These are phyloP conservation scores for Trichoderma afroharzianum DNA, from an alignment of 2,329 filamentous ascomycete species.

Conservation along the genomic window DNA sequence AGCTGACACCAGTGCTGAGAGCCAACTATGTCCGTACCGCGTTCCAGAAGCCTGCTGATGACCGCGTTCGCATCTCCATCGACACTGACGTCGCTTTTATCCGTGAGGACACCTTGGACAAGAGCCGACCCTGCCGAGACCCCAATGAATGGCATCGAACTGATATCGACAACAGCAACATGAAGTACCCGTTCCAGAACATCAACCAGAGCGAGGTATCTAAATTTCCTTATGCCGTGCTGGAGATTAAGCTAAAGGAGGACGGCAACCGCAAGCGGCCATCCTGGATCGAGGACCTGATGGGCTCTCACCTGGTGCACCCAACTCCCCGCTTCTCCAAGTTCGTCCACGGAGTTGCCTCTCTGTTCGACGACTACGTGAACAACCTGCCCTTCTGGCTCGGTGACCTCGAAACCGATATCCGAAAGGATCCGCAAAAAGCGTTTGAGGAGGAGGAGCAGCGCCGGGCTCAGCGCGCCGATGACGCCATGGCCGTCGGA, in stretches of 20 bases:
- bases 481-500: slow-evolving; percentile 85
- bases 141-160: slow-evolving; percentile 84
- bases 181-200: slow-evolving; percentile 82
- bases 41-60: slow-evolving; percentile 92
- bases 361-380: slow-evolving; percentile 91
- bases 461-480: slow-evolving; percentile 72
- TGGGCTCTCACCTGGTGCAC: slow-evolving; percentile 88
- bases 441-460: slow-evolving; percentile 92
- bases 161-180: slow-evolving; percentile 78
- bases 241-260: slow-evolving; percentile 87
- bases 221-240: slow-evolving; percentile 82
- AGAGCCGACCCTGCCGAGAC: slow-evolving; percentile 81
- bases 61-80: slow-evolving; percentile 85
- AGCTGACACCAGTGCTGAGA: slow-evolving; percentile 78
- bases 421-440: slow-evolving; percentile 83
- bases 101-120: slow-evolving; percentile 71
- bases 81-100: slow-evolving; percentile 92
- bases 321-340: slow-evolving; percentile 90
- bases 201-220: slow-evolving; percentile 90
- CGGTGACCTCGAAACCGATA: slow-evolving; percentile 85
- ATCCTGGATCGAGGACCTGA: slow-evolving; percentile 87
- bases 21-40: slow-evolving; percentile 93
- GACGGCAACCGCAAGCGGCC: slow-evolving; percentile 64
- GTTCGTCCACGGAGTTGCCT: slow-evolving; percentile 89
- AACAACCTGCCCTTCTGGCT: slow-evolving; percentile 97